Evolutionary conservation across 768 basidiomycete species (phyloP).

Genomic region (Porphyrellus cyaneotinctus): DNA sequence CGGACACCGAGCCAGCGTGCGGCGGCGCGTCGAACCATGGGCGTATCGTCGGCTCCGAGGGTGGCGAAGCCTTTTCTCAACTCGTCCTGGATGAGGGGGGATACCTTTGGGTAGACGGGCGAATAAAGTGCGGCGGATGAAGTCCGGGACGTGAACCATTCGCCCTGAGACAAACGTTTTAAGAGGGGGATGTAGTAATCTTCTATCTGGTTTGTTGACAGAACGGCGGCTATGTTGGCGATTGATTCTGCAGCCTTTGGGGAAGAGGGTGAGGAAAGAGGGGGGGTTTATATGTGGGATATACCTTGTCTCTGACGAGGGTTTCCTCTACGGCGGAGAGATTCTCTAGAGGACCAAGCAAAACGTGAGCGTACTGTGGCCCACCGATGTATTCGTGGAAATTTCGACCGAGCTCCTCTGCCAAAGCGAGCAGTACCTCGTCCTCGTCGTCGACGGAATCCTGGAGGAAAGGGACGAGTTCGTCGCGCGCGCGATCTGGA

Average conservation of each 20-base stretch:
- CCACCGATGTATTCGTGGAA: conserved; percentile 97
- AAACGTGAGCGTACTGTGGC: conserved; percentile 74
- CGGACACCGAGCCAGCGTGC: conserved; percentile 95
- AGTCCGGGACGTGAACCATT: conserved; percentile 98
- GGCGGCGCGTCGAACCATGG: conserved; percentile 96
- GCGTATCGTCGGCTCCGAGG: conserved; percentile 91
- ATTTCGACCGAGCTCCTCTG: conserved; percentile 88
- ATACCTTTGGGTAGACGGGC: conserved; percentile 80
- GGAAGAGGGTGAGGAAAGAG: conserved; percentile 8
- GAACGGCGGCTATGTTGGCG: conserved; percentile 76
- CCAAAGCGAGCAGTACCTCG: conserved; percentile 91
- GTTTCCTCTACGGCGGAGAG: conserved; percentile 97
- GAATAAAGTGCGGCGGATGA: conserved; percentile 93
- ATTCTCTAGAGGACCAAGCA: conserved; percentile 91
- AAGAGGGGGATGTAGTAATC: conserved; percentile 89
- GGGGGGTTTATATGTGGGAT: conserved; percentile 4
- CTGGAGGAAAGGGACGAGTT: conserved; percentile 94
- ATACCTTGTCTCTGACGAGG: conserved; percentile 93
- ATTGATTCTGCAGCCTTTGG: conserved; percentile 91
- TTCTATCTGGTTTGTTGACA: conserved; percentile 79
- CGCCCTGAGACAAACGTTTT: conserved; percentile 83
- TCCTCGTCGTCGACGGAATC: conserved; percentile 99
- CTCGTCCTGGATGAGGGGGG: conserved; percentile 74
- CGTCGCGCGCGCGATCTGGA: conserved; percentile 89
- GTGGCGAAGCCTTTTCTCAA: conserved; percentile 79